Conservation (phyloP, 495 filamentous ascomycete genomes). For the Neurospora sp. region DNA sequence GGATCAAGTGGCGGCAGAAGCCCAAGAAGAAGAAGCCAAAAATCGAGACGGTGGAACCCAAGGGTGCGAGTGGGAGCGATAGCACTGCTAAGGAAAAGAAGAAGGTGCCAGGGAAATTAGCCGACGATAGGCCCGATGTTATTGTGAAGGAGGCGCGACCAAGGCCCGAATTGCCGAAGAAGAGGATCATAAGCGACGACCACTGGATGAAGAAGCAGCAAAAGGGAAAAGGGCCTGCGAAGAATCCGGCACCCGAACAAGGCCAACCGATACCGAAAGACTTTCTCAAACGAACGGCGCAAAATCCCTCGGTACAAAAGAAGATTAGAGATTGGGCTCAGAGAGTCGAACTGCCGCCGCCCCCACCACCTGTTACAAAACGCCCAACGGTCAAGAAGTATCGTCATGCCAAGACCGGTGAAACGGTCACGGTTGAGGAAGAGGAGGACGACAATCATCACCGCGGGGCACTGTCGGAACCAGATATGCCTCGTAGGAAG, state of each 20-base stretch:
- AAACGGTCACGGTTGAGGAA: conserved; percentile 21
- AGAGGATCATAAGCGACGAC: conserved; percentile 70
- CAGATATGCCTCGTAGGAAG: neutral
- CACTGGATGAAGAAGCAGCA: conserved; percentile 57
- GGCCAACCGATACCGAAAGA: conserved; percentile 38
- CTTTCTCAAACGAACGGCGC: conserved; percentile 36
- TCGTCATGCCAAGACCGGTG: conserved; percentile 18
- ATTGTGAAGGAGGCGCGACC: conserved; percentile 3
- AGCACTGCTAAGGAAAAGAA: conserved; percentile 15
- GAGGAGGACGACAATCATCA: conserved; percentile 2
- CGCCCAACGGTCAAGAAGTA: conserved; percentile 12
- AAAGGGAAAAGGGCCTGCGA: conserved; percentile 25
- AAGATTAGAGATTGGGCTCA: conserved; percentile 45
- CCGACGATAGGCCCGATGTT: conserved; percentile 1
- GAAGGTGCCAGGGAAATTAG: conserved; percentile 19
- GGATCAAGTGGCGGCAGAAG: conserved; percentile 36
- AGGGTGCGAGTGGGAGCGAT: conserved; percentile 14
- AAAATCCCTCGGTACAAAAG: conserved; percentile 38
- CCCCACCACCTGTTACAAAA: neutral
- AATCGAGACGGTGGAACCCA: conserved; percentile 9
- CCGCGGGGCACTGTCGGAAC: conserved; percentile 7
- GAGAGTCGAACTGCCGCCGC: conserved; percentile 29
- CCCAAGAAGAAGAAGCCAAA: conserved; percentile 21
- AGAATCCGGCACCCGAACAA: conserved; percentile 22
- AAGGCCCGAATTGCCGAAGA: conserved; percentile 44